These are phyloP conservation scores for Trametes villosa DNA, from an alignment of 768 basidiomycete species.

Conservation along the genomic window DNA sequence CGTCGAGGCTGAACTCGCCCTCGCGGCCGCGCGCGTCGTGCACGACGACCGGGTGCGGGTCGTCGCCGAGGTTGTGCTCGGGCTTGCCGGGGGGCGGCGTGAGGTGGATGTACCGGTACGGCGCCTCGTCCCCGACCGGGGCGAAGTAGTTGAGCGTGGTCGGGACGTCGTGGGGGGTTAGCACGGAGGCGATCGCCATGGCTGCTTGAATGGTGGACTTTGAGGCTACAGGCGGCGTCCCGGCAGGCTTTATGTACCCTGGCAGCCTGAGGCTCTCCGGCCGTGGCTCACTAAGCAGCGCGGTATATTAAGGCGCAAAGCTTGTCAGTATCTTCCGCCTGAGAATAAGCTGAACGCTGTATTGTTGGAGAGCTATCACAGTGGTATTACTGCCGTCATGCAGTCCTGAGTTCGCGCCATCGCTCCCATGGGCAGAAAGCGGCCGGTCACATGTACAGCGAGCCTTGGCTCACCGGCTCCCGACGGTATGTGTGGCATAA, in stretches of 20 bases:
- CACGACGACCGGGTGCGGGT: slow-evolving; percentile 32
- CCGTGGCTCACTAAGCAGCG: slow-evolving; percentile 9
- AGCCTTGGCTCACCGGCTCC: too few species aligned
- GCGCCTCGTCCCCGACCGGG: slow-evolving; percentile 34
- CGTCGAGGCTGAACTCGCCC: slow-evolving; percentile 38
- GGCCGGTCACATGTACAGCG: slow-evolving; percentile 12
- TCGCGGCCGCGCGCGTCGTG: slow-evolving; percentile 39
- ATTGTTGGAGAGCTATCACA: background rate
- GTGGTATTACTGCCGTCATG: slow-evolving; percentile 4
- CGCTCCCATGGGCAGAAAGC: slow-evolving; percentile 2
- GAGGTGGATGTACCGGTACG: slow-evolving; percentile 40
- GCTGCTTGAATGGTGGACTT: background rate
- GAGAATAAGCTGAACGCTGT: background rate
- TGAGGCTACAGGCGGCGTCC: background rate
- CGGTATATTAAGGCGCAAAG: background rate
- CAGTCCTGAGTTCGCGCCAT: slow-evolving; percentile 4
- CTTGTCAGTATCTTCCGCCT: background rate
- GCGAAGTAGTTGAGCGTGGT: slow-evolving; percentile 44
- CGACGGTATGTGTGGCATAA: too few species aligned
- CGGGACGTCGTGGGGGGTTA: slow-evolving; percentile 40
- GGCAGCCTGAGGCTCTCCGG: background rate
- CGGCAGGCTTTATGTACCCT: background rate
- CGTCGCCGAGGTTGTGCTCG: slow-evolving; percentile 37
- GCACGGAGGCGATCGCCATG: slow-evolving; percentile 31
- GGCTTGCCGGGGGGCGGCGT: slow-evolving; percentile 26